Evolutionary conservation across 73 alveolate species (phyloP).

Genomic region (Halteria grandinella): DNA sequence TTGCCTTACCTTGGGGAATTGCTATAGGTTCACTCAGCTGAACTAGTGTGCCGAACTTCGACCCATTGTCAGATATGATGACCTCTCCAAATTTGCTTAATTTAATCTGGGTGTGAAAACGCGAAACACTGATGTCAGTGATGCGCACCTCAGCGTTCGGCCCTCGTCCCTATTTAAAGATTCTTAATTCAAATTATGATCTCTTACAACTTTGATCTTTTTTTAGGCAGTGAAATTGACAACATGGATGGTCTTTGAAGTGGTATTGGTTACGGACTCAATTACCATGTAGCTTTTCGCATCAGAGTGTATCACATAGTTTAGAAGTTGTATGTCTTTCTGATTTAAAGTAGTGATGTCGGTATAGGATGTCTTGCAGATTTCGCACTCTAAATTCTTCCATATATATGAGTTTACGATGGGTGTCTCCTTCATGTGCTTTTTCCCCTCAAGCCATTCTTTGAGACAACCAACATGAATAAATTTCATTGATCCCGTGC

Average conservation of each 20-base stretch:
- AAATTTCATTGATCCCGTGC: slow-evolving; percentile 76
- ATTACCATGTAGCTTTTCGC: slow-evolving; percentile 53
- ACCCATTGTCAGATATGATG: slow-evolving; percentile 40
- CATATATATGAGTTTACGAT: slow-evolving; percentile 66
- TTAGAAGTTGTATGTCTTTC: slow-evolving; percentile 15
- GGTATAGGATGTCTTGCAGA: slow-evolving; percentile 65
- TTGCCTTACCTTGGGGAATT: not conserved
- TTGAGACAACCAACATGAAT: slow-evolving; percentile 70
- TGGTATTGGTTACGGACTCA: slow-evolving; percentile 65
- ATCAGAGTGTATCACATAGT: slow-evolving; percentile 49
- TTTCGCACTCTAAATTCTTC: slow-evolving; percentile 77
- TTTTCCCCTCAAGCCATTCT: slow-evolving; percentile 69
- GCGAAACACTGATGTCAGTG: slow-evolving; percentile 64
- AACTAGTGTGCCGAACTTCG: slow-evolving; percentile 69
- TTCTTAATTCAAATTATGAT: not conserved
- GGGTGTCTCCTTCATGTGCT: slow-evolving; percentile 57
- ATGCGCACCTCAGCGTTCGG: slow-evolving; percentile 63
- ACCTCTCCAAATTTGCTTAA: slow-evolving; percentile 43
- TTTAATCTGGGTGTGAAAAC: slow-evolving; percentile 48
- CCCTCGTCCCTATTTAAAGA: slow-evolving; percentile 68
- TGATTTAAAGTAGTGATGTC: slow-evolving; percentile 29
- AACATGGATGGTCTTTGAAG: slow-evolving; percentile 67
- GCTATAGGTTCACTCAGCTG: slow-evolving; percentile 1
- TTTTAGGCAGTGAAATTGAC: slow-evolving; percentile 31
- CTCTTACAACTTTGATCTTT: slow-evolving; percentile 29